Evolutionary conservation across 2,329 filamentous ascomycete genomes (phyloP).

Genomic region (Ilyonectria destructans): DNA sequence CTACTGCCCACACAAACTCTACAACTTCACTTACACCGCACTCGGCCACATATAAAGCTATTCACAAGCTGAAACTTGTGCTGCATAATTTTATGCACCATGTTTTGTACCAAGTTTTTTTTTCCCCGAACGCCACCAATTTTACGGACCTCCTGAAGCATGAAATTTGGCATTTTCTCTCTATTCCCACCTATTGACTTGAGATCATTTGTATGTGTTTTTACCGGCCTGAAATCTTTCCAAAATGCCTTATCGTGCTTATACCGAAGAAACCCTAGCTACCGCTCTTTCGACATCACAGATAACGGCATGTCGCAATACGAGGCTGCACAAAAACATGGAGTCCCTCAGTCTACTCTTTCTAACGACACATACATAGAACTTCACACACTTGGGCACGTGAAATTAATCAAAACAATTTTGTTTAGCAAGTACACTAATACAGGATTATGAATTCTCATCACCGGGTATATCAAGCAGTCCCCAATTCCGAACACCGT

Average conservation of each 20-base stretch:
- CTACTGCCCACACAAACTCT: too few species aligned
- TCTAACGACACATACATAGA: background rate
- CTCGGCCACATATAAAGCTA: too few species aligned
- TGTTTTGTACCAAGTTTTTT: too few species aligned
- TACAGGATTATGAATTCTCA: slow-evolving; percentile 40
- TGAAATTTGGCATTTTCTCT: too few species aligned
- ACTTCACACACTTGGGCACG: too few species aligned
- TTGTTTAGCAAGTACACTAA: slow-evolving; percentile 34
- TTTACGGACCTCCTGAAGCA: too few species aligned
- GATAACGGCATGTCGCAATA: background rate
- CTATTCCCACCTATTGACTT: too few species aligned
- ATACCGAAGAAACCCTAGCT: background rate
- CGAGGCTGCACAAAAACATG: background rate
- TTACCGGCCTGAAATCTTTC: background rate
- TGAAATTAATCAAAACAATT: slow-evolving; percentile 16
- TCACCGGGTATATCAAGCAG: slow-evolving; percentile 50
- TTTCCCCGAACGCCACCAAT: too few species aligned
- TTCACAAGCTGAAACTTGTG: too few species aligned
- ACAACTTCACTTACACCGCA: too few species aligned
- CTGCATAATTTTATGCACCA: too few species aligned
- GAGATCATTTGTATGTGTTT: too few species aligned
- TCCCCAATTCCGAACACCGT: slow-evolving; percentile 44
- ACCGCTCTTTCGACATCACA: background rate
- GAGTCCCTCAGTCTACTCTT: background rate
- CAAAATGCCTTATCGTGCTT: background rate